Evolutionary conservation across 129 eudicot genomes (phyloP), one percentile per base, ranked within the genome.

Genomic region (Erigeron canadensis): DNA sequence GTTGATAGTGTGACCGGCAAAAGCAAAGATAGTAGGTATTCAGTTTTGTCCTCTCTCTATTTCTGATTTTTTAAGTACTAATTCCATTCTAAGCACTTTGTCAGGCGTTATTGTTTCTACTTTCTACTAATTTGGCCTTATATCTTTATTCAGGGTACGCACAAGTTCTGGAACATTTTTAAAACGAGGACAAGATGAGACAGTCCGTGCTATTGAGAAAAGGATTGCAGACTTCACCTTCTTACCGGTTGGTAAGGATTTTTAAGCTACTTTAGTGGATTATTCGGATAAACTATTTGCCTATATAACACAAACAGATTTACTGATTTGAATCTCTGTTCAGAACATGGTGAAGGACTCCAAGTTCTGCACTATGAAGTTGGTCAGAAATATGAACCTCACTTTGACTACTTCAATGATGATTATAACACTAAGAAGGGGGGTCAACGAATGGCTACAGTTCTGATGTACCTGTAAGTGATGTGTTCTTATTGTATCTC

Each of bases 331-430:
- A 61, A 70, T 15, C 16, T 67, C n/a, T 63, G 43, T 69, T 69
- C 78, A 93, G 98, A 87, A 69, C 86, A 94, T 60, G 98, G 98
- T 13, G 98, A 94, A 86, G 93, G 91, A 42, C 87, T 94, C 50
- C 98, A 94, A 75, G 60, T 94, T 79, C 91, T 87, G 51, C 98
- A 87, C 81, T 94, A 89, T 75, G 93, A 89, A 84, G 96, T 81
- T 44, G 97, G 96, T 10, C 96, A 94, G 79, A 89, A 87, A 54
- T 94, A 85, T 38, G 93, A 84, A 72, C 87, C 97, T 73, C 98
- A 89, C 74, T 87, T 28, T 69, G 98, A 94, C 77, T 94, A 82
- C 82, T 89, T 89, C 73, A 61, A 55, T 22, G 88, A 84, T 67
- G 96, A 84, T 28, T 87, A 63, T 58, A 94, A 89, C 81, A 87